phyloP scores from a whole-genome alignment of 331 rosid genomes.

The Pyracantha coccinea region DNA sequence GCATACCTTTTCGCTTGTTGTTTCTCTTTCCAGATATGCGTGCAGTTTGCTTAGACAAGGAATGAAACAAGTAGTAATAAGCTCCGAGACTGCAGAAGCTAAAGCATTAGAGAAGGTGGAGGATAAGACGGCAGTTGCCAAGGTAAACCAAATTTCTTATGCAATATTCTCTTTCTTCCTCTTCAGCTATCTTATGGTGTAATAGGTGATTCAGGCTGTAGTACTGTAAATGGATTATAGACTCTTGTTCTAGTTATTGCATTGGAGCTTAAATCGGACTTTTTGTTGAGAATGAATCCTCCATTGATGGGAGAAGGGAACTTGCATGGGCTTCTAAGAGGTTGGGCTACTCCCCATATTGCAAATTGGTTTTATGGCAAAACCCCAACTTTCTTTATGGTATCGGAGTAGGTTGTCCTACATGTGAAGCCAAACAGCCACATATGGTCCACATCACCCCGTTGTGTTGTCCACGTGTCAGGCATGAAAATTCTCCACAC shows the following conservation, averaged over 20 bases:
- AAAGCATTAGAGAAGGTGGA: slow-evolving; percentile 67
- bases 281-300: no score
- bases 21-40: slow-evolving; percentile 51
- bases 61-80: slow-evolving; percentile 78
- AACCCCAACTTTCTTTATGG: no score
- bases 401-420: no score
- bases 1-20: not conserved
- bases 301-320: no score
- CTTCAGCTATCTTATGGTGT: not conserved
- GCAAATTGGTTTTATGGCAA: no score
- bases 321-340: no score
- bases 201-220: not conserved
- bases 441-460: no score
- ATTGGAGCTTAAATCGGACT: not conserved
- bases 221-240: not conserved
- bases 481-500: no score
- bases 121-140: slow-evolving; percentile 51
- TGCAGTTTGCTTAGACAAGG: slow-evolving; percentile 97
- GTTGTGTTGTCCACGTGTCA: no score
- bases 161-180: not conserved
- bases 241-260: not conserved
- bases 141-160: slow-evolving; percentile 26
- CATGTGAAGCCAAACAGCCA: no score
- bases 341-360: no score
- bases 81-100: slow-evolving; percentile 70